Base-by-base conservation (phyloP, 148 eudicot genomes). In the Nepenthes gracilis region DNA sequence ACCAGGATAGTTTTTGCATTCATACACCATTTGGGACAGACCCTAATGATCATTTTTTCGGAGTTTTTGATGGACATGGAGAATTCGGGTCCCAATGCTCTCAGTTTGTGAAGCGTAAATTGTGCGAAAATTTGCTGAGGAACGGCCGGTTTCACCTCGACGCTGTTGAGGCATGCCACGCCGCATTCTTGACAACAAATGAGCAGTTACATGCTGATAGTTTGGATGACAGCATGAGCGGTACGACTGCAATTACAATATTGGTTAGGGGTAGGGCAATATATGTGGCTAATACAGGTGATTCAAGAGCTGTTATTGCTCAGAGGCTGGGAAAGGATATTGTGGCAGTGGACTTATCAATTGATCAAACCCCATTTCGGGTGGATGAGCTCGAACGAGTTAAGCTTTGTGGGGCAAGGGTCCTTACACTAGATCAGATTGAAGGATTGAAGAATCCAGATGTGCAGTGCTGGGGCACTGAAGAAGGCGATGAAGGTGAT, bases 401-500 rank as follows among this genome's bases (percentile, higher is more conserved):
- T 47, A 93, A 79, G 85, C 81, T 69, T 55, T 86, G 85, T 78
- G 98, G 98, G 67, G 98, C 96, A 2, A 82, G 98, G 66, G 98
- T 93, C 75, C 83, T 93, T 45, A 93, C 98, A n/a, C 76, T 93
- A 77, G 98, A 93, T 73, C 98, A 93, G 75, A 93, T 93, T 74
- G 98, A 93, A 79, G 98, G 98, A 64, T 77, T 93, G 63, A 93
- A 93, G 77, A 81, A 84, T 73, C 91, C 98, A 37, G 80, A 86
- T 70, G 82, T 82, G 38, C 95, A 82, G 72, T 93, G 95, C 75
- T 93, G 98, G 98, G 98, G 81, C 12, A 88, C 91, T 34, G 98
- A 88, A 86, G 98, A 93, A 73, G 96, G 61, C 34, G 96, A 93
- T 78, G 98, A 93, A 66, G 98, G 98, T 47, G 98, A 93, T 84